Percentiles rank a stretch among this genome's conserved stretches.
Evolutionary conservation across 164 flowering plant species (phyloP).

Genomic region (Buxus sempervirens): DNA sequence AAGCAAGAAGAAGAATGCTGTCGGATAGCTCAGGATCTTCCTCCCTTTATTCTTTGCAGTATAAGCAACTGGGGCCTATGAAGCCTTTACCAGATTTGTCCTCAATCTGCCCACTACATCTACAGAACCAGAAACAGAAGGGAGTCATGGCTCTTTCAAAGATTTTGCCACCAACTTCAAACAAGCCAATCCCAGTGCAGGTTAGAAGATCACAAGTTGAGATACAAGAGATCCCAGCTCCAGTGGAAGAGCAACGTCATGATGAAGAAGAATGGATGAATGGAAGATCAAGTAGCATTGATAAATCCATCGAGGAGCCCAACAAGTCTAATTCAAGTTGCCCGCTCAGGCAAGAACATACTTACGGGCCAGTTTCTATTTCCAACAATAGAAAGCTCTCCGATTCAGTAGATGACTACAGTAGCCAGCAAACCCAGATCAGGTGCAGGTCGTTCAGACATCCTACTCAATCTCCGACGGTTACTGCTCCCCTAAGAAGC

Average conservation of each 20-base stretch:
- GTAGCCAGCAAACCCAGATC: too few species aligned
- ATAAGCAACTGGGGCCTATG: conserved; percentile 28
- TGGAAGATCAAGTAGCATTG: conserved; percentile 6
- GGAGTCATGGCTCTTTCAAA: conserved; percentile 37
- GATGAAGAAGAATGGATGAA: conserved; percentile 38
- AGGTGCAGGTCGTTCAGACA: conserved; percentile 13
- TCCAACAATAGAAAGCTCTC: conserved; percentile 5
- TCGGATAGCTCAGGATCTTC: conserved; percentile 14
- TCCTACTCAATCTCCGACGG: conserved; percentile 3
- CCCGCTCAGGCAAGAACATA: conserved; percentile 2
- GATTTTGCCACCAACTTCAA: conserved; percentile 26
- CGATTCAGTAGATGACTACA: conserved; percentile 5
- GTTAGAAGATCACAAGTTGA: conserved; percentile 17
- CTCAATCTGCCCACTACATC: conserved; percentile 23
- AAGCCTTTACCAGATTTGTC: conserved; percentile 25
- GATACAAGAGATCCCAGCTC: conserved; percentile 17
- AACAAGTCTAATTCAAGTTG: conserved; percentile 5
- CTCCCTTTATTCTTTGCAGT: conserved; percentile 6
- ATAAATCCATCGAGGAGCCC: conserved; percentile 16
- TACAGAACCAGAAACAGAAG: conserved; percentile 17
- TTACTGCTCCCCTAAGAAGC: neutral
- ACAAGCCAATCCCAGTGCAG: conserved; percentile 12
- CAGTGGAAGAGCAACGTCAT: conserved; percentile 29
- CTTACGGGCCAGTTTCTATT: conserved; percentile 11
- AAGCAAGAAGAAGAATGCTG: conserved; percentile 35